These are phyloP conservation scores for Endoconidiophora laricicola DNA, from an alignment of 2,329 filamentous ascomycete species.

Conservation along the genomic window DNA sequence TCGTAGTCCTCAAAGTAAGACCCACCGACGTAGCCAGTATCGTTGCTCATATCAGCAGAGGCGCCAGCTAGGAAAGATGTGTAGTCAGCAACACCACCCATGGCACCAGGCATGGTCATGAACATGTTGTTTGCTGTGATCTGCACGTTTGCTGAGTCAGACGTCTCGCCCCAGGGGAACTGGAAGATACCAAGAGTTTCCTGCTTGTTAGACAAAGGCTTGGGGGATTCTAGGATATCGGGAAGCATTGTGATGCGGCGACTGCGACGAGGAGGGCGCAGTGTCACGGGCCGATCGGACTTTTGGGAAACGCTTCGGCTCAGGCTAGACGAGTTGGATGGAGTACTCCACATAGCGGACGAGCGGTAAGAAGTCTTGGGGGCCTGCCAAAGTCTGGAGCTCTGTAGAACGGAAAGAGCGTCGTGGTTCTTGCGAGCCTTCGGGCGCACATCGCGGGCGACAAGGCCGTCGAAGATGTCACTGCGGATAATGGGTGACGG, in stretches of 20 bases:
- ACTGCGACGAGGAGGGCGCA: slow-evolving; percentile 36
- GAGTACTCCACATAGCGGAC: slow-evolving; percentile 19
- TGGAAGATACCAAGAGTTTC: slow-evolving; percentile 48
- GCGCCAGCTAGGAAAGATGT: slow-evolving; percentile 21
- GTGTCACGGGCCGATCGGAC: slow-evolving; percentile 28
- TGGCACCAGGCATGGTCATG: slow-evolving; percentile 35
- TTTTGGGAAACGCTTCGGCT: slow-evolving; percentile 15
- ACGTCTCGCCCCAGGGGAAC: slow-evolving; percentile 49
- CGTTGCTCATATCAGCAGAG: slow-evolving; percentile 20
- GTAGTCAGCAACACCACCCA: slow-evolving; percentile 23
- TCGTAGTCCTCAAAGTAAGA: slow-evolving; percentile 47
- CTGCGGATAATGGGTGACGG: slow-evolving; percentile 8
- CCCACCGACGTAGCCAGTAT: slow-evolving; percentile 21
- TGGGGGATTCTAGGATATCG: slow-evolving; percentile 46
- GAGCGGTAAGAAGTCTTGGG: slow-evolving; percentile 13
- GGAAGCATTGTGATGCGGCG: slow-evolving; percentile 42
- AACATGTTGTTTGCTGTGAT: slow-evolving; percentile 21
- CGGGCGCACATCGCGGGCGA: slow-evolving; percentile 22
- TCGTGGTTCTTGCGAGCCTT: slow-evolving; percentile 20
- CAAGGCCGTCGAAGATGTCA: slow-evolving; percentile 15
- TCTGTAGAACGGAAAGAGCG: slow-evolving; percentile 22
- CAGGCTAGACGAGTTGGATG: background rate
- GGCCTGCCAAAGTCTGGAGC: slow-evolving; percentile 23
- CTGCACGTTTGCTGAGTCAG: slow-evolving; percentile 34
- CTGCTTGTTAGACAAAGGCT: slow-evolving; percentile 39